These are phyloP conservation scores for Rickenella mellea DNA, from an alignment of 768 basidiomycete species.

Conservation along the genomic window DNA sequence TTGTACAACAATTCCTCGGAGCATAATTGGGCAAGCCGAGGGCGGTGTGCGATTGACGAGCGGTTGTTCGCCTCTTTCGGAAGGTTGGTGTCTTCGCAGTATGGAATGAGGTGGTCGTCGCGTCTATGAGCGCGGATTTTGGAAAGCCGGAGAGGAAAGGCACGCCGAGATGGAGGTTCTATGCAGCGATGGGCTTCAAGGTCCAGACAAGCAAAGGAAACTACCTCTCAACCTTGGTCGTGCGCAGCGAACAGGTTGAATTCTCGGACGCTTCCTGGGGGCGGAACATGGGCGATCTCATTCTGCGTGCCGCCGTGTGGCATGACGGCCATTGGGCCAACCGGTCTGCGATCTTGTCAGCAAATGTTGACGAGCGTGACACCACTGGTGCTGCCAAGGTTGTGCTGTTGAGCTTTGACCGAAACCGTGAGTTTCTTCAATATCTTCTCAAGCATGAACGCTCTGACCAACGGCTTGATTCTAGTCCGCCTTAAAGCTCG, in stretches of 20 bases:
- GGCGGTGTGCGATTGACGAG: slow-evolving; percentile 62
- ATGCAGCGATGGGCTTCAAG: slow-evolving; percentile 55
- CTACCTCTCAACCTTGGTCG: slow-evolving; percentile 72
- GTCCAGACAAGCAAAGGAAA: slow-evolving; percentile 94
- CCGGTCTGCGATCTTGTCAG: slow-evolving; percentile 62
- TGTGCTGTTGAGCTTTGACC: slow-evolving; percentile 82
- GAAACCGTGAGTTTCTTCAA: slow-evolving; percentile 59
- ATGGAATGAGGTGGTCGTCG: slow-evolving; percentile 93
- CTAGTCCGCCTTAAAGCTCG: slow-evolving; percentile 86
- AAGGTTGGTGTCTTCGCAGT: slow-evolving; percentile 93
- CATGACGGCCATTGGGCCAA: slow-evolving; percentile 90
- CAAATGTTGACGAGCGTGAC: slow-evolving; percentile 26
- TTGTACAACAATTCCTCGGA: slow-evolving; percentile 50
- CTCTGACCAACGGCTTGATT: too few species aligned
- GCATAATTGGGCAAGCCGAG: slow-evolving; percentile 34
- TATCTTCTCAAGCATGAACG: too few species aligned
- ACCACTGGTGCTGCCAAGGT: slow-evolving; percentile 60
- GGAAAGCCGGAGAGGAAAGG: slow-evolving; percentile 71
- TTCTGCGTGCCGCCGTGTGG: slow-evolving; percentile 87
- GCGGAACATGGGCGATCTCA: slow-evolving; percentile 89
- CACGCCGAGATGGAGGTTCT: slow-evolving; percentile 73
- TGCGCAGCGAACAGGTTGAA: slow-evolving; percentile 80
- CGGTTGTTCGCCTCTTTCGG: slow-evolving; percentile 64
- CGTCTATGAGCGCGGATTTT: slow-evolving; percentile 90
- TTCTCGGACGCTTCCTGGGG: slow-evolving; percentile 45